phyloP scores from a whole-genome alignment of 1,284 basidiomycete genomes.

The Boletus holoroseus region DNA sequence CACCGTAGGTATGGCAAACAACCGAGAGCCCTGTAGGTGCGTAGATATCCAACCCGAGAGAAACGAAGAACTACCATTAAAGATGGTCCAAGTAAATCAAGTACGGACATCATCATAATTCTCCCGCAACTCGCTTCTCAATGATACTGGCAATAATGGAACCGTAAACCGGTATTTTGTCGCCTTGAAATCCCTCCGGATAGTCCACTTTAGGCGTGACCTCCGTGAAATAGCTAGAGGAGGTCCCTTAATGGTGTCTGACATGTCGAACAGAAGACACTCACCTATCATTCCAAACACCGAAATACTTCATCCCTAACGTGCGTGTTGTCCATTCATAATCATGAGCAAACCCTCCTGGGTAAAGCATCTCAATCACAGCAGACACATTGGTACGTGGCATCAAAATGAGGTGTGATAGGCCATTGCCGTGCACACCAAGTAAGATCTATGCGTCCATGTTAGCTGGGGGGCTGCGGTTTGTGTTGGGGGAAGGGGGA shows the following conservation, averaged over 20 bases:
- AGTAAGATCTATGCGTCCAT: conserved; percentile 52
- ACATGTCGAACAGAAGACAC: conserved; percentile 25
- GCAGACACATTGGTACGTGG: conserved; percentile 57
- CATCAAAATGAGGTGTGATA: conserved; percentile 78
- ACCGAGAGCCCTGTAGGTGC: not conserved
- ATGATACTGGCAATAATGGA: conserved; percentile 50
- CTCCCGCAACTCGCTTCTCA: conserved; percentile 49
- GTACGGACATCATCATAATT: conserved; percentile 11
- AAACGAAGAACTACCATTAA: not conserved
- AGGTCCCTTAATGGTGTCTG: not conserved
- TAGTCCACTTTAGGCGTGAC: conserved; percentile 54
- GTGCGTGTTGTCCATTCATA: conserved; percentile 73
- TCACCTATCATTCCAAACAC: conserved; percentile 72
- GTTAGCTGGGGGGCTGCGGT: not conserved
- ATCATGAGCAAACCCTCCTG: conserved; percentile 73
- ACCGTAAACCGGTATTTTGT: conserved; percentile 62
- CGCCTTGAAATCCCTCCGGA: conserved; percentile 73
- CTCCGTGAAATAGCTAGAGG: conserved; percentile 43
- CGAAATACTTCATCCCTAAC: conserved; percentile 70
- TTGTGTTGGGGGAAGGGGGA: not conserved
- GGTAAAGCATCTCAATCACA: conserved; percentile 79
- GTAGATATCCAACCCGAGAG: not conserved
- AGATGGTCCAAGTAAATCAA: not conserved
- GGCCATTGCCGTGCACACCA: conserved; percentile 77
- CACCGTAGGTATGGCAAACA: not conserved